phyloP scores from a whole-genome alignment of 768 basidiomycete species.

The Udeniomyces megalosporus region DNA sequence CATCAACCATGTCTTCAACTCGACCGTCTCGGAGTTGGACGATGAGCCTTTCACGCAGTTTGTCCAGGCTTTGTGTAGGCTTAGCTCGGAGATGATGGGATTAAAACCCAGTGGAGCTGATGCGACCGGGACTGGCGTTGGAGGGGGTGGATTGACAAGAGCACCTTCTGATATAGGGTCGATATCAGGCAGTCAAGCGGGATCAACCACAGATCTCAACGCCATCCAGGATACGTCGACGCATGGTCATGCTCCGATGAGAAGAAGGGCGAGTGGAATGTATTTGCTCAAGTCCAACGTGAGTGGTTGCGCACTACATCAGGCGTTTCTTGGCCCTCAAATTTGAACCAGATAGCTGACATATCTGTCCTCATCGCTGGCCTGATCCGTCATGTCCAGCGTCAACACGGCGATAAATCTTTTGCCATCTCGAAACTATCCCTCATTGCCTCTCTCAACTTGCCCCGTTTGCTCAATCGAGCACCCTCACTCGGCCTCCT shows the following conservation, averaged over 20 bases:
- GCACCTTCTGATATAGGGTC: conserved; percentile 19
- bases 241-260: background rate
- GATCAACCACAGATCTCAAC: background rate
- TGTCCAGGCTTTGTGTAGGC: conserved; percentile 55
- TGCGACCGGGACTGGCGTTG: background rate
- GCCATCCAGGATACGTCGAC: background rate
- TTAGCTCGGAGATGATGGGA: conserved; percentile 84
- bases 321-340: background rate
- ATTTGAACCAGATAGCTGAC: background rate
- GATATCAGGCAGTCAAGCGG: background rate
- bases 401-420: conserved; percentile 41
- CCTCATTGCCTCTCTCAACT: conserved; percentile 60
- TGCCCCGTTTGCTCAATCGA: conserved; percentile 71
- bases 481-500: conserved; percentile 73
- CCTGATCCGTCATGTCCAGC: background rate
- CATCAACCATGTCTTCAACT: conserved; percentile 73
- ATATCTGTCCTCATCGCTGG: too few species aligned
- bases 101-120: background rate
- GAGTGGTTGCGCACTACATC: conserved; percentile 24
- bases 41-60: conserved; percentile 70
- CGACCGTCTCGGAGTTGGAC: conserved; percentile 57
- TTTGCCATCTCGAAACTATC: conserved; percentile 84
- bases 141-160: background rate
- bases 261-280: conserved; percentile 72
- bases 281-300: conserved; percentile 64